These are phyloP conservation scores for Trametes hirsuta DNA, from an alignment of 1,284 basidiomycete genomes.

Conservation along the genomic window DNA sequence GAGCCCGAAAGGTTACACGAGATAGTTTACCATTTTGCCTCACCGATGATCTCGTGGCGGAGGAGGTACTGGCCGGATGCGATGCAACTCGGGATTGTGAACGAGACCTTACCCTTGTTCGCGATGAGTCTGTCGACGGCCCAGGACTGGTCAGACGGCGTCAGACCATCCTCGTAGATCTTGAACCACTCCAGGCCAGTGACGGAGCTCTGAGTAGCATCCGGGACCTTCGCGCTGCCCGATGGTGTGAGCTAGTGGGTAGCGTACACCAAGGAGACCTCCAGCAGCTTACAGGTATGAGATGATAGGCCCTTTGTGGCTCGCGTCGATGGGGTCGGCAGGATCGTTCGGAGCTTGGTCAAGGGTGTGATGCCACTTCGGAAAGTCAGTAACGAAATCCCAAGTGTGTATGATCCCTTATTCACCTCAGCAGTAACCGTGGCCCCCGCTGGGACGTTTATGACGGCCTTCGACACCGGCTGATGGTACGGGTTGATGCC, in stretches of 20 bases:
- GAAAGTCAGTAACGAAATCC: background rate
- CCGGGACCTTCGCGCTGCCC: constrained; percentile 46
- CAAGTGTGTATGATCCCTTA: background rate
- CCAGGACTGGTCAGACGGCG: constrained; percentile 40
- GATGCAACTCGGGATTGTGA: constrained; percentile 55
- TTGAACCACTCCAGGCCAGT: constrained; percentile 62
- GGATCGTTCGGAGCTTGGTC: constrained; percentile 39
- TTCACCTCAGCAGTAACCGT: constrained; percentile 48
- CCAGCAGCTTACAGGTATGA: constrained; percentile 49
- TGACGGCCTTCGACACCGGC: constrained; percentile 52
- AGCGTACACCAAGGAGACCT: background rate
- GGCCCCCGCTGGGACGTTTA: constrained; percentile 54
- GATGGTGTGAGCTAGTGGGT: background rate
- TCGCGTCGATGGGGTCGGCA: constrained; percentile 54
- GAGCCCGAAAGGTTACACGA: background rate
- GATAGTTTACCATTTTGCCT: background rate
- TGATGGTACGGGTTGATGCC: constrained; percentile 60
- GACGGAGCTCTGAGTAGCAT: constrained; percentile 47
- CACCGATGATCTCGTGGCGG: constrained; percentile 57
- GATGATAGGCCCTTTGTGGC: constrained; percentile 56
- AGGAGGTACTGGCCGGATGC: constrained; percentile 53
- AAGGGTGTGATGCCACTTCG: constrained; percentile 22
- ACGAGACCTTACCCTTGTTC: constrained; percentile 57
- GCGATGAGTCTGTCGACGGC: constrained; percentile 51
- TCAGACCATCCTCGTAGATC: constrained; percentile 44